A percentile compares a stretch with the other conserved stretches of the same genome.
Conservation (phyloP, 192 early-diverging fungal species). For the Dissophora ornata region DNA sequence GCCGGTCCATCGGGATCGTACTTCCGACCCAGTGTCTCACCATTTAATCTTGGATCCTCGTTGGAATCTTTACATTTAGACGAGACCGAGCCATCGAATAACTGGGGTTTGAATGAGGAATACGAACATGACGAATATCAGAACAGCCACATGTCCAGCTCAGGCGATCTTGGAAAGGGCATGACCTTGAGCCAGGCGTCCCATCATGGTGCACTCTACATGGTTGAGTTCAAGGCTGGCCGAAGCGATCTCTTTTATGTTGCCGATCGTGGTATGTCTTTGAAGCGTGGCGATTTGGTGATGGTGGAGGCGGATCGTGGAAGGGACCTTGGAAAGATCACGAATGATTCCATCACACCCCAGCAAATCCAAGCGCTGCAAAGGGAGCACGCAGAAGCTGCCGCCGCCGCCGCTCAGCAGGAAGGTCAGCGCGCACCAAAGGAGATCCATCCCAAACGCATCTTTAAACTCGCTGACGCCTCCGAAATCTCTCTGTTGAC, state of each 20-base stretch:
- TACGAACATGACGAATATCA: conserved; percentile 56
- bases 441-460: conserved; percentile 92
- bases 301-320: conserved; percentile 93
- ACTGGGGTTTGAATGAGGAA: conserved; percentile 34
- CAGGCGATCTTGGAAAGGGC: conserved; percentile 58
- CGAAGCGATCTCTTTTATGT: conserved; percentile 87
- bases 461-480: conserved; percentile 84
- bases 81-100: conserved; percentile 15
- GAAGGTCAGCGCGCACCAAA: conserved; percentile 65
- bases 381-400: conserved; percentile 56
- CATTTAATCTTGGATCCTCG: conserved; percentile 38
- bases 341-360: conserved; percentile 73
- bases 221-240: conserved; percentile 91
- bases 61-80: conserved; percentile 48
- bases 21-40: conserved; percentile 27
- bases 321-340: conserved; percentile 90
- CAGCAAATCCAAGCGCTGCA: conserved; percentile 61
- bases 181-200: conserved; percentile 59
- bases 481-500: conserved; percentile 84
- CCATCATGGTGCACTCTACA: conserved; percentile 71
- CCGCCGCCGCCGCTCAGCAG: conserved; percentile 57
- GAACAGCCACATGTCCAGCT: conserved; percentile 15
- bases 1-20: conserved; percentile 59
- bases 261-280: conserved; percentile 57
- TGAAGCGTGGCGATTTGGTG: conserved; percentile 78